A percentile compares a stretch with the other conserved stretches of the same genome.
Evolutionary conservation across 1,284 basidiomycete genomes (phyloP).

Genomic region (Mycena citricolor): DNA sequence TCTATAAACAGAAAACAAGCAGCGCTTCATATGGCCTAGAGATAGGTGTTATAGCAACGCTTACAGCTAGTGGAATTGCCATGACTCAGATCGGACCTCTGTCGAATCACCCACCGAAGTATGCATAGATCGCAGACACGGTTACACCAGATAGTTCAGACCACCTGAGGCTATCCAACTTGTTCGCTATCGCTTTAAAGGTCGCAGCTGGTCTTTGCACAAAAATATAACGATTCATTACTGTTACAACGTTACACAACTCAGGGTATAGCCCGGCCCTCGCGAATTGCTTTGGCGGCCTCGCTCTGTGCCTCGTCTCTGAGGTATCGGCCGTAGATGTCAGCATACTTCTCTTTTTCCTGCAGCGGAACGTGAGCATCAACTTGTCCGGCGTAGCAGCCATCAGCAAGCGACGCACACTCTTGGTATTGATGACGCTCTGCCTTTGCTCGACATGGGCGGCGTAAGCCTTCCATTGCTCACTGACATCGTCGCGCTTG

Average conservation of each 20-base stretch:
- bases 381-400: no score
- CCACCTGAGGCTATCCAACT: no score
- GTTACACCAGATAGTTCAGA: no score
- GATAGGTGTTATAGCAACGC: no score
- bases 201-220: no score
- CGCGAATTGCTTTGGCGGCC: conserved; percentile 57
- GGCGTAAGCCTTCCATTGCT: conserved; percentile 48
- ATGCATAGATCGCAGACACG: no score
- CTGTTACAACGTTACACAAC: background rate
- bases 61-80: no score
- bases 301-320: conserved; percentile 60
- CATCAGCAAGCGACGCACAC: conserved; percentile 37
- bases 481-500: conserved; percentile 42
- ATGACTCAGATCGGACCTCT: no score
- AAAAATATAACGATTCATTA: background rate
- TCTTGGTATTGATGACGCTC: conserved; percentile 50
- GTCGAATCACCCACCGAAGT: no score
- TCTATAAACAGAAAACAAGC: no score
- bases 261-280: conserved; percentile 48
- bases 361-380: conserved; percentile 25
- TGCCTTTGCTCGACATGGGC: conserved; percentile 43
- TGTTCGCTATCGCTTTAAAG: no score
- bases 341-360: conserved; percentile 47
- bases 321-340: conserved; percentile 56
- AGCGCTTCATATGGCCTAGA: no score